Evolutionary conservation across 176 grass and related monocot genomes (phyloP), one percentile per base, ranked within the genome.

Genomic region (Poa annua): DNA sequence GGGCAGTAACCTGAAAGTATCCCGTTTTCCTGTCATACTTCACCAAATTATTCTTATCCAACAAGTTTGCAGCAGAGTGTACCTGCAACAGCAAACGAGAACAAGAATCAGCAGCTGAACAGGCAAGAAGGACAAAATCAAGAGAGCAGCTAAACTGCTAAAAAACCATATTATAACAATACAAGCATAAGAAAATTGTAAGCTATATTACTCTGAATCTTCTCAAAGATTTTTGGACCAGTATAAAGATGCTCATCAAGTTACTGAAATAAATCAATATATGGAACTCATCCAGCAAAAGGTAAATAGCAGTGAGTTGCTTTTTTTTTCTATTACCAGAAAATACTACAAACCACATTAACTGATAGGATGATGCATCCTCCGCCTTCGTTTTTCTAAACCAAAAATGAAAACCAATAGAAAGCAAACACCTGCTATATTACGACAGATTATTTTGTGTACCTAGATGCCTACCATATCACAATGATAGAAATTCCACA

Each of bases 21-120:
- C 96, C 92, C 67, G 90, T 95, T 89, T 98, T 98, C 61, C 96
- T 88, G 85, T 98, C 96, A 71, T 95, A 98, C 74, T 98, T 98
- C 16, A 95, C 71, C 85, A 98, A 76, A 91, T 87, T 98, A 86
- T 95, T 93, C 84, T 88, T 98, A 85, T 98, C 96, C 48, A 98
- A 80, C 66, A 98, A 80, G 79, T 90, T 98, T 91, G 92, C 96
- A 84, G 92, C 96, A 59, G 96, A 88, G 83, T 98, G 96, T 34
- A 98, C 89, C 96, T 98, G 91, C 59, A 86, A 48, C 10, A 81
- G 69, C 59, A 86, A 19, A 82, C n/a, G 84, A 84, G 55, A 60
- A 60, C 55, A 69, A 11, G 35, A 66, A 67, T 72, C 56, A 82
- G 33, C 20, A 85, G 33, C 29, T 25, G 34, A 24, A 78, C 24